phyloP scores from a whole-genome alignment of 805 yeast genomes.

The Candida gorgasii region DNA sequence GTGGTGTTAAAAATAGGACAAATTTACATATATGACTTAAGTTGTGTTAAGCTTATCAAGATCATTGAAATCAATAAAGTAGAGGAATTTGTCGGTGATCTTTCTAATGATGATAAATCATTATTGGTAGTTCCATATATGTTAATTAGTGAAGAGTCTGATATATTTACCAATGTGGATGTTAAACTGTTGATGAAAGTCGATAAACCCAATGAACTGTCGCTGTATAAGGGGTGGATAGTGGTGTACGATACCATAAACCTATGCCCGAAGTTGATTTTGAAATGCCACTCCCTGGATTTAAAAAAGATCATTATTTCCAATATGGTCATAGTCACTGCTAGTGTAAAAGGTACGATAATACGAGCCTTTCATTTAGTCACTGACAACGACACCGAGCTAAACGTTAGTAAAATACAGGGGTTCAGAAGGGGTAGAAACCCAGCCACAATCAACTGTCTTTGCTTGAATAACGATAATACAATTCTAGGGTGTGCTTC shows the following conservation, averaged over 20 bases:
- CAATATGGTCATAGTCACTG: slow-evolving; percentile 36
- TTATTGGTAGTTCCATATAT: slow-evolving; percentile 36
- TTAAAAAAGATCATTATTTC: slow-evolving; percentile 33
- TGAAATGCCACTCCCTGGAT: slow-evolving; percentile 41
- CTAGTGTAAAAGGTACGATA: slow-evolving; percentile 45
- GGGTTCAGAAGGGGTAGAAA: slow-evolving; percentile 45
- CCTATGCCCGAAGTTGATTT: slow-evolving; percentile 31
- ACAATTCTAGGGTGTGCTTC: slow-evolving; percentile 40
- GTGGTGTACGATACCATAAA: slow-evolving; percentile 40
- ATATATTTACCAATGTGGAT: slow-evolving; percentile 24
- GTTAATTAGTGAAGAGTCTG: slow-evolving; percentile 30
- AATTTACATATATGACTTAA: slow-evolving; percentile 83
- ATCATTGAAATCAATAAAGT: slow-evolving; percentile 30
- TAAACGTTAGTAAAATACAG: slow-evolving; percentile 26
- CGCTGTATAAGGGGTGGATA: slow-evolving; percentile 39
- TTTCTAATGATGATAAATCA: slow-evolving; percentile 38
- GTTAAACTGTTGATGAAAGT: slow-evolving; percentile 15
- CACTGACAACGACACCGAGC: neutral
- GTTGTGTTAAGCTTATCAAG: slow-evolving; percentile 77
- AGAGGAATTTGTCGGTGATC: slow-evolving; percentile 32
- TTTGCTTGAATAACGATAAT: slow-evolving; percentile 36
- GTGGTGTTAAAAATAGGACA: slow-evolving; percentile 75
- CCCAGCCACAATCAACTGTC: slow-evolving; percentile 31
- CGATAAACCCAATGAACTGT: slow-evolving; percentile 24
- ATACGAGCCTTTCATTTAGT: slow-evolving; percentile 33